Conservation (phyloP, 2,329 filamentous ascomycete species). For the Macrophomina phaseolina region DNA sequence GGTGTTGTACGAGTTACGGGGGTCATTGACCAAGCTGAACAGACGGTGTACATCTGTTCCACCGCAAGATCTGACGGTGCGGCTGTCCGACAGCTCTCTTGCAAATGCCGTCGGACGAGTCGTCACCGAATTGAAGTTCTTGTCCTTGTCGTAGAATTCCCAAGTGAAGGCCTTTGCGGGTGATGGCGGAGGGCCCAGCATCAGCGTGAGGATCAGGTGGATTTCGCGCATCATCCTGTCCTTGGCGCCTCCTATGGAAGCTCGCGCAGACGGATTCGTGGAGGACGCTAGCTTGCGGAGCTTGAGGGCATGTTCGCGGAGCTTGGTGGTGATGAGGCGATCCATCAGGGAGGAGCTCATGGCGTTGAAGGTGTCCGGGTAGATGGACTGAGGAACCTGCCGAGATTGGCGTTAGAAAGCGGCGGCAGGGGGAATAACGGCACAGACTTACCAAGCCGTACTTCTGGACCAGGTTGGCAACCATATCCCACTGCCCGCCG, state of each 20-base stretch:
- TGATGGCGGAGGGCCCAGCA: slow-evolving; percentile 78
- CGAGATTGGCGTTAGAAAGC: not conserved
- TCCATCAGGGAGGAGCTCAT: slow-evolving; percentile 74
- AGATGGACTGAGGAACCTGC: slow-evolving; percentile 72
- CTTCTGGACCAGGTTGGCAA: slow-evolving; percentile 82
- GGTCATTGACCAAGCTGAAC: slow-evolving; percentile 85
- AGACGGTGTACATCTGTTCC: slow-evolving; percentile 68
- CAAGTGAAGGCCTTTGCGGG: slow-evolving; percentile 75
- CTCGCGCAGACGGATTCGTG: slow-evolving; percentile 40
- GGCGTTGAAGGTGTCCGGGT: slow-evolving; percentile 83
- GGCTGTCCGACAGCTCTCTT: slow-evolving; percentile 66
- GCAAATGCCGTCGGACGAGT: slow-evolving; percentile 76
- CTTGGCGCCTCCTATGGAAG: slow-evolving; percentile 60
- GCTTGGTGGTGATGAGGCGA: slow-evolving; percentile 77
- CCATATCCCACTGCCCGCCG: slow-evolving; percentile 93
- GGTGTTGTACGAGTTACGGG: slow-evolving; percentile 74
- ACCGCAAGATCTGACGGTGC: slow-evolving; percentile 62
- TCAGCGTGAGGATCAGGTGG: slow-evolving; percentile 79
- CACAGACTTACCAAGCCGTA: slow-evolving; percentile 69
- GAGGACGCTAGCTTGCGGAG: slow-evolving; percentile 64
- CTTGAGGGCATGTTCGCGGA: slow-evolving; percentile 81
- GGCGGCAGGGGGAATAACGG: not conserved
- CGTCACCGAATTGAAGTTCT: slow-evolving; percentile 66
- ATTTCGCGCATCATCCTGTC: slow-evolving; percentile 79
- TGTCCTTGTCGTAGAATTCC: slow-evolving; percentile 75